These are phyloP conservation scores for Suhomyces atakaporum DNA, from an alignment of 1,139 yeast species.

Conservation along the genomic window DNA sequence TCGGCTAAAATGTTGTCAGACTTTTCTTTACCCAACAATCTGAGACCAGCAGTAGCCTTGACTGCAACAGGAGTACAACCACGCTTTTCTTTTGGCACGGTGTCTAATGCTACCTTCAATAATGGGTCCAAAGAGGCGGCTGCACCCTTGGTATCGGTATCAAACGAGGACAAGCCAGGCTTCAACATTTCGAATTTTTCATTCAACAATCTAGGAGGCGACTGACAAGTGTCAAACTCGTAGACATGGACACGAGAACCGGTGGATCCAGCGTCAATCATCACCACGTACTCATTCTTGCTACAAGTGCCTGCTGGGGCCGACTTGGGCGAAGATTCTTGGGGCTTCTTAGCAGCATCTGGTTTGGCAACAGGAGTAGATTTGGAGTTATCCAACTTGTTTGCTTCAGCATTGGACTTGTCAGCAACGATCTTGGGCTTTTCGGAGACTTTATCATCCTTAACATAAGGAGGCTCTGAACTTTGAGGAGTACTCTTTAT, in stretches of 20 bases:
- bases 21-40: slow-evolving; percentile 78
- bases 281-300: slow-evolving; percentile 58
- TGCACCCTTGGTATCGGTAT: slow-evolving; percentile 78
- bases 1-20: slow-evolving; percentile 69
- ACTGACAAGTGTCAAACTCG: slow-evolving; percentile 79
- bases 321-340: slow-evolving; percentile 2
- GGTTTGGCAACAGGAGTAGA: slow-evolving; percentile 1
- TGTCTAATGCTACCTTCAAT: slow-evolving; percentile 67
- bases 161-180: slow-evolving; percentile 89
- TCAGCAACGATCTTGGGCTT: slow-evolving; percentile 28
- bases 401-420: slow-evolving; percentile 19
- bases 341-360: slow-evolving; percentile 9
- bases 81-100: slow-evolving; percentile 73
- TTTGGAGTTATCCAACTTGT: too few relatives aligned
- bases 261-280: slow-evolving; percentile 97
- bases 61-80: slow-evolving; percentile 91
- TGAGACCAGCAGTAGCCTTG: slow-evolving; percentile 96
- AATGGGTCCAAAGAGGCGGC: slow-evolving; percentile 85
- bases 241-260: slow-evolving; percentile 96
- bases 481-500: slow-evolving; percentile 41
- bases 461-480: slow-evolving; percentile 38
- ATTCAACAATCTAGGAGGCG: slow-evolving; percentile 74
- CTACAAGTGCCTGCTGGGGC: slow-evolving; percentile 24
- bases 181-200: slow-evolving; percentile 88
- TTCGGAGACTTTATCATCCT: slow-evolving; percentile 12